Conservation (phyloP, 305 asterid species). For the Andrographis paniculata region DNA sequence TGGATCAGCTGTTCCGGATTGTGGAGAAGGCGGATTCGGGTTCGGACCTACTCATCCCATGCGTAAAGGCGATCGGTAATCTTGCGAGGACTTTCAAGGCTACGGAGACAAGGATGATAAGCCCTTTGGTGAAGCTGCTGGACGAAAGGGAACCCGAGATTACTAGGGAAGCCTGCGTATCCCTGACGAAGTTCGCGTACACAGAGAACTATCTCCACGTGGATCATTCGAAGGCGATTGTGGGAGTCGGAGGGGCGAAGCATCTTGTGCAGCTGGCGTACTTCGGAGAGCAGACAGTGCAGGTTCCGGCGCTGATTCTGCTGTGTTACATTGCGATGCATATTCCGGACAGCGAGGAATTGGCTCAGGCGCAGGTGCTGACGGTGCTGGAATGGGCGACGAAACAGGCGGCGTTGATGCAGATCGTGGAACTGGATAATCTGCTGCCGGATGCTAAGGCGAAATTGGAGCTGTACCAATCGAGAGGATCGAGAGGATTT, state of each 20-base stretch:
- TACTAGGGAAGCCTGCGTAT: constrained; percentile 37
- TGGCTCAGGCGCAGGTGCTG: constrained; percentile 41
- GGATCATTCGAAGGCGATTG: constrained; percentile 65
- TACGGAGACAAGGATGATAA: constrained; percentile 50
- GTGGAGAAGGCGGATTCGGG: constrained; percentile 37
- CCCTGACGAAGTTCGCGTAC: constrained; percentile 50
- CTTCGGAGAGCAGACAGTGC: constrained; percentile 53
- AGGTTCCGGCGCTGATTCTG: constrained; percentile 40
- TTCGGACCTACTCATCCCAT: constrained; percentile 46
- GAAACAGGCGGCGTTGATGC: constrained; percentile 29
- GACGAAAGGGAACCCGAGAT: constrained; percentile 50
- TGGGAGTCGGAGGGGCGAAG: constrained; percentile 58
- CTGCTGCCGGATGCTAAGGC: constrained; percentile 57
- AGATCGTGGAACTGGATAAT: constrained; percentile 38
- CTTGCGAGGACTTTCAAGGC: constrained; percentile 54
- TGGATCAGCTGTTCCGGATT: constrained; percentile 43
- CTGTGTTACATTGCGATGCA: constrained; percentile 56
- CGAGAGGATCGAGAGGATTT: constrained; percentile 56
- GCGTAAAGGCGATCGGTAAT: constrained; percentile 47
- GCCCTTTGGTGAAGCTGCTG: constrained; percentile 44
- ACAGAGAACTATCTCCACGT: constrained; percentile 42
- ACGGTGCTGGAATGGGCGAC: constrained; percentile 84
- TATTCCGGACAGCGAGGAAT: constrained; percentile 79
- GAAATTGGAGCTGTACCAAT: constrained; percentile 78
- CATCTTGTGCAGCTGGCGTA: constrained; percentile 71